Percentiles rank a stretch among this genome's conserved stretches.
These are phyloP conservation scores for Mortierella sp. DNA, from an alignment of 371 early-diverging fungal genomes.

Conservation along the genomic window DNA sequence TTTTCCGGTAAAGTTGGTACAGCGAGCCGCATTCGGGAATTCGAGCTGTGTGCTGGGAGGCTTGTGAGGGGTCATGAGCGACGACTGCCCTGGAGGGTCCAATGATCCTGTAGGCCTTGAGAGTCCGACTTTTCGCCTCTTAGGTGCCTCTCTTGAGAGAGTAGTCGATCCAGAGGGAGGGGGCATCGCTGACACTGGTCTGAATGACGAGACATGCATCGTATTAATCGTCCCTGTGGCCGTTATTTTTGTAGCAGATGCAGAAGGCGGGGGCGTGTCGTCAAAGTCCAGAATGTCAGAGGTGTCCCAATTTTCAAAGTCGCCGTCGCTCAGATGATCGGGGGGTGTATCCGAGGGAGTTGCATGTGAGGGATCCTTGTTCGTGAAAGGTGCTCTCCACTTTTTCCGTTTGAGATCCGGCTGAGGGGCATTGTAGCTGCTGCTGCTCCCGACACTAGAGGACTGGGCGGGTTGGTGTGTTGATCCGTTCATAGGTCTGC, in stretches of 20 bases:
- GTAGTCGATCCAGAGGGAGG: background rate
- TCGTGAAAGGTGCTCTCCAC: constrained; percentile 43
- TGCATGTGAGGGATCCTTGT: background rate
- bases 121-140: constrained; percentile 44
- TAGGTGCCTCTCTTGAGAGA: constrained; percentile 15
- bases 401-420: constrained; percentile 38
- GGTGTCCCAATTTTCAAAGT: constrained; percentile 11
- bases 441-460: background rate
- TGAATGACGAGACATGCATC: background rate
- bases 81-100: background rate
- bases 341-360: background rate
- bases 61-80: constrained; percentile 16
- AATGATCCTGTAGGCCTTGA: constrained; percentile 16
- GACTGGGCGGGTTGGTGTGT: background rate
- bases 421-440: background rate
- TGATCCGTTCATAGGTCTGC: background rate
- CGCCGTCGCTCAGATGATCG: background rate
- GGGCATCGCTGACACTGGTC: background rate
- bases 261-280: background rate
- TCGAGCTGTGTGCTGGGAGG: constrained; percentile 44
- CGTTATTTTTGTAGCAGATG: background rate
- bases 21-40: constrained; percentile 54
- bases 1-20: constrained; percentile 49
- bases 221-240: background rate
- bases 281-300: constrained; percentile 2